Evolutionary conservation across 352 stramenopile species (phyloP).

Genomic region (Pythium aristosporum): DNA sequence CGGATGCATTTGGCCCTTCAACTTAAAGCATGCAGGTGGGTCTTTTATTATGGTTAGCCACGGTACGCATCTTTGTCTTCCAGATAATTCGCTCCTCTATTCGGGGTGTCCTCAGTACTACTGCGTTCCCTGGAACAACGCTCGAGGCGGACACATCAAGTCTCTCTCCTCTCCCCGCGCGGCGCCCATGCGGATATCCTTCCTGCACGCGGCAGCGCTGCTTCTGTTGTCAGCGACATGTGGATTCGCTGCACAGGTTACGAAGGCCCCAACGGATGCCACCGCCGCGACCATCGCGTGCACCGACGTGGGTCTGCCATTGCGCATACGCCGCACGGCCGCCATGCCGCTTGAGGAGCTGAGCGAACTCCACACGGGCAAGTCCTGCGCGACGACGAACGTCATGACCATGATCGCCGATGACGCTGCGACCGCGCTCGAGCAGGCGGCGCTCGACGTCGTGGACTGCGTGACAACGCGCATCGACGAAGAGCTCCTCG

Average conservation of each 20-base stretch:
- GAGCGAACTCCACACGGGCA: slow-evolving; percentile 28
- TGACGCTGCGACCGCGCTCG: background rate
- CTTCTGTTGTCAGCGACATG: background rate
- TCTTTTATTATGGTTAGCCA: background rate
- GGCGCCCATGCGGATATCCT: background rate
- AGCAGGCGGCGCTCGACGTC: background rate
- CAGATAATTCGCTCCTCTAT: background rate
- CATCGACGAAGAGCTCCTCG: slow-evolving; percentile 25
- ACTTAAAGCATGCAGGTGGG: background rate
- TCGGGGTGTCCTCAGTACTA: background rate
- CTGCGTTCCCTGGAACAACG: slow-evolving; percentile 14
- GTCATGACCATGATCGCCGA: slow-evolving; percentile 13
- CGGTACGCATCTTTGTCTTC: background rate
- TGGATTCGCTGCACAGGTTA: background rate
- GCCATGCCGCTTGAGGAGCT: slow-evolving; percentile 29
- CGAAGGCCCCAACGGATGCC: background rate
- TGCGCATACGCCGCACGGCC: slow-evolving; percentile 6
- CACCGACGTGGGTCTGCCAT: slow-evolving; percentile 16
- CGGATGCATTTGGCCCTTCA: background rate
- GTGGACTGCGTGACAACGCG: slow-evolving; percentile 28
- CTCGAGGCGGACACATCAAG: background rate
- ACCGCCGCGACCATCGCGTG: background rate
- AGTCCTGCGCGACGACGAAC: slow-evolving; percentile 14
- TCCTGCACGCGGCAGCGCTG: background rate
- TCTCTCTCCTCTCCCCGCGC: background rate